Conservation (phyloP, 75 land plant species). For the Adiantum capillusveneris region DNA sequence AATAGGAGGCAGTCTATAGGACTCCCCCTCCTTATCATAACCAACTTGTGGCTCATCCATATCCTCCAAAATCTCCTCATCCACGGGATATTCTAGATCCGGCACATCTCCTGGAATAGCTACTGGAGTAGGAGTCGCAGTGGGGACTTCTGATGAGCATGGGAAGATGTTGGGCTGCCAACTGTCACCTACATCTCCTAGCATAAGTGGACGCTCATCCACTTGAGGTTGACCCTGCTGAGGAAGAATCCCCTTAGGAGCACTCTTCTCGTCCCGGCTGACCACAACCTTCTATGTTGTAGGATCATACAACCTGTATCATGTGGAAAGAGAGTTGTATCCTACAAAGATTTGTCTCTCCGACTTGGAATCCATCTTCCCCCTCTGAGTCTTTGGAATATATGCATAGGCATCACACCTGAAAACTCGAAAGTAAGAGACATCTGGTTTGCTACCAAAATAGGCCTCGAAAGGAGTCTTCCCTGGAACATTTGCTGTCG, state of each 20-base stretch:
- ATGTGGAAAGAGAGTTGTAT: too few species aligned
- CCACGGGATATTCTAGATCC: too few species aligned
- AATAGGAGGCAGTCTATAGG: neutral
- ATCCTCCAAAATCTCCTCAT: too few species aligned
- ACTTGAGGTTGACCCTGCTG: neutral
- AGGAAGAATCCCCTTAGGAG: neutral
- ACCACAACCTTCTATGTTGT: neutral
- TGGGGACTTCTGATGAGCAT: neutral
- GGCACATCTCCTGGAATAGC: too few species aligned
- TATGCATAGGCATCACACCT: too few species aligned
- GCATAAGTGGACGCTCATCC: neutral
- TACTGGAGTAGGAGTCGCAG: neutral
- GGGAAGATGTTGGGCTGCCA: neutral
- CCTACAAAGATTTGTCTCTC: too few species aligned
- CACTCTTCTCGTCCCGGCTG: neutral
- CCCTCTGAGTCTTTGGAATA: too few species aligned
- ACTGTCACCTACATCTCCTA: neutral
- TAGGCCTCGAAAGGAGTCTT: too few species aligned
- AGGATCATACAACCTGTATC: neutral
- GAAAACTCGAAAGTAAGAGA: too few species aligned
- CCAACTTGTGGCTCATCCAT: neutral
- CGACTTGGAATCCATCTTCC: too few species aligned
- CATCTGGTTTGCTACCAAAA: too few species aligned
- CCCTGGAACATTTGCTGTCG: too few species aligned
- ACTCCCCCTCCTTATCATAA: constrained; percentile 1